Conservation (phyloP, 805 yeast species). For the Sugiyamaella qingdaonensis region DNA sequence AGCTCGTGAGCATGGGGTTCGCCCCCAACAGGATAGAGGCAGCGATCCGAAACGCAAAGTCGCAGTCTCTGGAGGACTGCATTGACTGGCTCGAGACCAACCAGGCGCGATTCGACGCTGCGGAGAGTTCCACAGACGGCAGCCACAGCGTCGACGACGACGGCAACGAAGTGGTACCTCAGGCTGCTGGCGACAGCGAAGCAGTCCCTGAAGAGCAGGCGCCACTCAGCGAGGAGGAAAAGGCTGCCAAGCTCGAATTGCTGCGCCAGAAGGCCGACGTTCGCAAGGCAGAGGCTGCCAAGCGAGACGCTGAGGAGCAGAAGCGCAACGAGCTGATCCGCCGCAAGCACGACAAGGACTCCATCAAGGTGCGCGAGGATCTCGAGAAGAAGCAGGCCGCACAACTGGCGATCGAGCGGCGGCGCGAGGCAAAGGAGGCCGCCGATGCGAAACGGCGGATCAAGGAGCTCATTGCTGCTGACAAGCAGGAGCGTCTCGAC, state of each 20-base stretch:
- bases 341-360: constrained; percentile 29
- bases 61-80: constrained; percentile 27
- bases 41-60: constrained; percentile 23
- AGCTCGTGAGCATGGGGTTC: constrained; percentile 33
- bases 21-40: constrained; percentile 29
- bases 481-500: constrained; percentile 28
- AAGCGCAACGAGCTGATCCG: constrained; percentile 29
- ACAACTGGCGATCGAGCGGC: constrained; percentile 30
- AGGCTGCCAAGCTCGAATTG: constrained; percentile 27
- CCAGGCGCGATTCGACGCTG: constrained; percentile 25
- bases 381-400: constrained; percentile 30
- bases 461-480: constrained; percentile 34
- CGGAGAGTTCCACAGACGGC: constrained; percentile 2
- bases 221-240: constrained; percentile 29
- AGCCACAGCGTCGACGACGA: background rate
- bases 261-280: constrained; percentile 30
- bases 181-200: background rate
- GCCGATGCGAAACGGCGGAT: constrained; percentile 29
- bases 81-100: constrained; percentile 32
- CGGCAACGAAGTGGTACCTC: background rate
- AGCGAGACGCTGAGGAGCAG: constrained; percentile 27
- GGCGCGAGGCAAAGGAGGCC: constrained; percentile 30
- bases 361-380: constrained; percentile 27
- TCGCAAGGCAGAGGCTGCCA: constrained; percentile 31
- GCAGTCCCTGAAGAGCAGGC: constrained; percentile 1